Percentiles rank a stretch among this genome's conserved stretches.
phyloP scores from a whole-genome alignment of 2,329 filamentous ascomycete genomes.

The Aspergillus sp. region DNA sequence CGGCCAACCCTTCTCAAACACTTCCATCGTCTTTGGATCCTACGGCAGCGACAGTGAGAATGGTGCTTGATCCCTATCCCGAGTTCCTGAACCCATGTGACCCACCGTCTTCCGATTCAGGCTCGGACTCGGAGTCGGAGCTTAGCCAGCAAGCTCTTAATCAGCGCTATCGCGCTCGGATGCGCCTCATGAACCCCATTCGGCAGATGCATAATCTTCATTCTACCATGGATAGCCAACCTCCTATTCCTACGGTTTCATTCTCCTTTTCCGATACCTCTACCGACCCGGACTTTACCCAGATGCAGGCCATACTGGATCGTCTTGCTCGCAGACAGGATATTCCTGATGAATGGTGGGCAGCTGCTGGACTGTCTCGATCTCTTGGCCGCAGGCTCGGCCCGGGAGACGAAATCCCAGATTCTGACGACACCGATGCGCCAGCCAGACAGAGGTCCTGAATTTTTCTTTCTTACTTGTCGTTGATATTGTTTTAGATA shows the following conservation, averaged over 20 bases:
- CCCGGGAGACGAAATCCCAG: conserved; percentile 16
- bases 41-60: conserved; percentile 16
- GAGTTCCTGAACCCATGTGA: conserved; percentile 35
- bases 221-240: conserved; percentile 29
- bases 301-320: conserved; percentile 69
- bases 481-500: conserved; percentile 12
- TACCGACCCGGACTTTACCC: conserved; percentile 44
- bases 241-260: conserved; percentile 28
- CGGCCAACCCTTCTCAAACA: conserved; percentile 43
- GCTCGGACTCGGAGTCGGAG: conserved; percentile 27
- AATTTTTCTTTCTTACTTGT: conserved; percentile 4
- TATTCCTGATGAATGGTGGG: conserved; percentile 81
- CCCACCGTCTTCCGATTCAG: conserved; percentile 29
- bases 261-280: conserved; percentile 25
- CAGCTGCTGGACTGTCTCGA: conserved; percentile 61
- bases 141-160: conserved; percentile 13
- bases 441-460: conserved; percentile 4
- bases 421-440: conserved; percentile 14
- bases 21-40: conserved; percentile 18
- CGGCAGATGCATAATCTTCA: conserved; percentile 20
- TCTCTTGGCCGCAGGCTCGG: conserved; percentile 36
- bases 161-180: conserved; percentile 14
- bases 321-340: conserved; percentile 66
- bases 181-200: conserved; percentile 13
- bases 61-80: conserved; percentile 29